These are phyloP conservation scores for Serpula lacrymans DNA, from an alignment of 768 basidiomycete species.

Conservation along the genomic window DNA sequence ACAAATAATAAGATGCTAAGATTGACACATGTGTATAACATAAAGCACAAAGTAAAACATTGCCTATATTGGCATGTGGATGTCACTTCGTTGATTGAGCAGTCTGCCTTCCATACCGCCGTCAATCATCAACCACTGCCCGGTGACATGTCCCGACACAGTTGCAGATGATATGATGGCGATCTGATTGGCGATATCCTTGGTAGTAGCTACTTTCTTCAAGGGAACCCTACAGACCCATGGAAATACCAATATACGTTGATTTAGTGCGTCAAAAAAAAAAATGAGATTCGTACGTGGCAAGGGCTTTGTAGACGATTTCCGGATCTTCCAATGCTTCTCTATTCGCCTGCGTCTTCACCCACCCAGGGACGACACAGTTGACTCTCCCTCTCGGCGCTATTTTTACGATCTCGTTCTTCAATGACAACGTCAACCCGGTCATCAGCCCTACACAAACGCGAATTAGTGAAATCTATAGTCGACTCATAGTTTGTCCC, in stretches of 20 bases:
- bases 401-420: slow-evolving; percentile 79
- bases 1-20: no score
- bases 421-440: slow-evolving; percentile 61
- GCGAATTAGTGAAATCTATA: neutral
- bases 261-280: neutral
- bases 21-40: no score
- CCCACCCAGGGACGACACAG: slow-evolving; percentile 66
- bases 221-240: slow-evolving; percentile 53
- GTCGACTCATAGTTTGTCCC: neutral
- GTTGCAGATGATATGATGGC: slow-evolving; percentile 54
- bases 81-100: slow-evolving; percentile 39
- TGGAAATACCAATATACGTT: neutral
- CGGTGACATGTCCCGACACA: slow-evolving; percentile 69
- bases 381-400: slow-evolving; percentile 72
- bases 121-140: slow-evolving; percentile 66
- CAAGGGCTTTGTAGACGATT: slow-evolving; percentile 55
- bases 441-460: slow-evolving; percentile 63
- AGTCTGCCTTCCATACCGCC: slow-evolving; percentile 80
- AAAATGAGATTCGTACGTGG: slow-evolving; percentile 62
- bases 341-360: slow-evolving; percentile 60
- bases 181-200: slow-evolving; percentile 66
- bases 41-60: no score
- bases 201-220: slow-evolving; percentile 60
- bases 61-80: no score
- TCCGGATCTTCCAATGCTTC: slow-evolving; percentile 52